Conservation (phyloP, 176 grass and related monocot genomes). For the Zea mays region Zm-B73-REFERENCE-NAM-5.0 NC_050103.1:168201501-168202000, state of each 20-base stretch:
- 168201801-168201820: conserved; percentile 92
- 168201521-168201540: background rate
- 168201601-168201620: conserved; percentile 66
- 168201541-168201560: conserved; percentile 26
- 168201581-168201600: conserved; percentile 47
- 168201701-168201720: conserved; percentile 60
- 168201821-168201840: conserved; percentile 88
- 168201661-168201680: conserved; percentile 69
- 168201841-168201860: conserved; percentile 83
- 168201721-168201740: conserved; percentile 45
- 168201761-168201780: conserved; percentile 92
- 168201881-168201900: conserved; percentile 58
- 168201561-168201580: conserved; percentile 19
- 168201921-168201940: conserved; percentile 65
- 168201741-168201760: conserved; percentile 67
- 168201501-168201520: conserved; percentile 17
- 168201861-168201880: conserved; percentile 89
- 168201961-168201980: conserved; percentile 73
- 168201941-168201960: conserved; percentile 68
- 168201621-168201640: conserved; percentile 67
- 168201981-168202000: conserved; percentile 71
- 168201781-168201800: conserved; percentile 96
- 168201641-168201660: conserved; percentile 73
- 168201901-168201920: conserved; percentile 55
- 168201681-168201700: conserved; percentile 55